Percentiles rank a stretch among this genome's conserved stretches.
These are phyloP conservation scores for Salicornia ramosissima DNA, from an alignment of 148 eudicot genomes.

Conservation along the genomic window DNA sequence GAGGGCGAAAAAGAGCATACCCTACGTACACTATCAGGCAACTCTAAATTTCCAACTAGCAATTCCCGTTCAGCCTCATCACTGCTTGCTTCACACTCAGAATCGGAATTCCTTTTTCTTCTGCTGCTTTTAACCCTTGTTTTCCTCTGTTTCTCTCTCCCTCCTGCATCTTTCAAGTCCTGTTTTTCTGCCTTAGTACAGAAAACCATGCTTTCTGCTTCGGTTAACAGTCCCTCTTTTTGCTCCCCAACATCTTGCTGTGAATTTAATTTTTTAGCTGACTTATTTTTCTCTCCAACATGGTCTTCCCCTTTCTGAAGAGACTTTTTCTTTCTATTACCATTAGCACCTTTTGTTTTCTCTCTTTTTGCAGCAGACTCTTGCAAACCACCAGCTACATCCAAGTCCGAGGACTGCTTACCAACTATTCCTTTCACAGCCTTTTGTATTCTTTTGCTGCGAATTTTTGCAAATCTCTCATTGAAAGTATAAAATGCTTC, in stretches of 20 bases:
- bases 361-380: constrained; percentile 31
- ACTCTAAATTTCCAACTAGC: constrained; percentile 29
- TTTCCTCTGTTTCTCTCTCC: constrained; percentile 28
- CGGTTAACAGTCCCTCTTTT: constrained; percentile 24
- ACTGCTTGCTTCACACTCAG: constrained; percentile 33
- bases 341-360: constrained; percentile 36
- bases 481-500: constrained; percentile 98
- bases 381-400: constrained; percentile 28
- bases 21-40: constrained; percentile 45
- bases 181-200: constrained; percentile 20
- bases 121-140: constrained; percentile 35
- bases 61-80: constrained; percentile 34
- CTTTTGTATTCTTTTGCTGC: constrained; percentile 81
- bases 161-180: constrained; percentile 30
- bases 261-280: constrained; percentile 28
- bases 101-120: constrained; percentile 28
- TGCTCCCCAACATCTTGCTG: constrained; percentile 26
- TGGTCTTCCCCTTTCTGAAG: constrained; percentile 10
- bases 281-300: constrained; percentile 19
- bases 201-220: constrained; percentile 18
- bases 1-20: constrained; percentile 33
- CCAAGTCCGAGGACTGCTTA: constrained; percentile 38
- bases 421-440: constrained; percentile 74
- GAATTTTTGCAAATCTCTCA: constrained; percentile 93
- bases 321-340: constrained; percentile 18